Conservation (phyloP, 768 basidiomycete species). For the Pholiota microspora region DNA sequence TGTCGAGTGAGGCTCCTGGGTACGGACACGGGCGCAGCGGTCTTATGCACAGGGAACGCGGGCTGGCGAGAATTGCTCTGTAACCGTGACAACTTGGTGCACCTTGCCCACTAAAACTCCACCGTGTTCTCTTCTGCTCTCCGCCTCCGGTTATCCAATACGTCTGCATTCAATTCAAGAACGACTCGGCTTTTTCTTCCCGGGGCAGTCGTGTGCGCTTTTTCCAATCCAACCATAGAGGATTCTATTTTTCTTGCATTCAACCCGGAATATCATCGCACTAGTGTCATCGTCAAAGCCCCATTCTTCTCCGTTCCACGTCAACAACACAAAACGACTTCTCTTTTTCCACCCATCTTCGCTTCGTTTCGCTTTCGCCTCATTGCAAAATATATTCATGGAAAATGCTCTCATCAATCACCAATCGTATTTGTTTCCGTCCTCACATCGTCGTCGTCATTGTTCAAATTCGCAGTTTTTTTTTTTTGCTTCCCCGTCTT, state of each 20-base stretch:
- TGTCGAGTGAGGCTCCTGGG: conserved; percentile 53
- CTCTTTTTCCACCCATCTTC: too few relatives aligned
- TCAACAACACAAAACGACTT: conserved; percentile 1
- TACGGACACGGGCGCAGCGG: conserved; percentile 67
- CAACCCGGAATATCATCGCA: conserved; percentile 21
- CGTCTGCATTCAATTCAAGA: neutral
- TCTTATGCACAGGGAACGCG: conserved; percentile 43
- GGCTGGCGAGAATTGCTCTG: conserved; percentile 22
- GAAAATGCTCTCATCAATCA: neutral
- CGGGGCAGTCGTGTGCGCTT: conserved; percentile 7
- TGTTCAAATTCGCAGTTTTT: neutral
- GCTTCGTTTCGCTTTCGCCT: conserved; percentile 8
- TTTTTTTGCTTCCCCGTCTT: too few relatives aligned
- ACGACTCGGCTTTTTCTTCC: neutral
- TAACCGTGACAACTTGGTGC: conserved; percentile 13
- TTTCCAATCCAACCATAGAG: conserved; percentile 14
- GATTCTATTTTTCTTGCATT: conserved; percentile 15
- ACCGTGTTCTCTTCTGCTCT: neutral
- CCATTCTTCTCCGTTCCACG: conserved; percentile 12
- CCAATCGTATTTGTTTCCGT: conserved; percentile 1
- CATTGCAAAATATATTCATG: neutral
- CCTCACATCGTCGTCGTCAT: neutral
- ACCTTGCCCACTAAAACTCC: conserved; percentile 5
- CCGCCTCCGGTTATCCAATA: neutral
- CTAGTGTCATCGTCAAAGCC: conserved; percentile 13